Conservation (phyloP, 208 protist species). For the Plasmodiophora brassicae region DNA sequence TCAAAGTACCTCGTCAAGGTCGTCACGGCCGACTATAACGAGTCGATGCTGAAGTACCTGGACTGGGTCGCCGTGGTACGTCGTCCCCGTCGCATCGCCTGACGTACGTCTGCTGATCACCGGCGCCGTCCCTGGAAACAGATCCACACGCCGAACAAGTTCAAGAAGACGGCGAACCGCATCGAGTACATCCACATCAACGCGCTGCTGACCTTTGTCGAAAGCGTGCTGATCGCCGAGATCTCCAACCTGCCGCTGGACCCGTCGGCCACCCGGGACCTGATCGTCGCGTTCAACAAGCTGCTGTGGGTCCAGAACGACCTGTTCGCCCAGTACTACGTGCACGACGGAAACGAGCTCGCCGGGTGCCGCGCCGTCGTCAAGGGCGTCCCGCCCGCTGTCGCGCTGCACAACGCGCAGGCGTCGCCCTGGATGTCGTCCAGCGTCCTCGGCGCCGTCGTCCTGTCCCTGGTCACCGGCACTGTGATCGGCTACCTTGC, state of each 20-base stretch:
- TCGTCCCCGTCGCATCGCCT: no score
- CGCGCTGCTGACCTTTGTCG: background rate
- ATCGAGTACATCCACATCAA: conserved; percentile 33
- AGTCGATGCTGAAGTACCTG: background rate
- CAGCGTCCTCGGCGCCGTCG: no score
- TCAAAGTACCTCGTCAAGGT: conserved; percentile 1
- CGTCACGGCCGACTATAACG: conserved; percentile 3
- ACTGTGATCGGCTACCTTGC: no score
- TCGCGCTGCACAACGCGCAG: no score
- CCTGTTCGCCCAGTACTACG: conserved; percentile 29
- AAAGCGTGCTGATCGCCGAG: conserved; percentile 13
- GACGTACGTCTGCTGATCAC: no score
- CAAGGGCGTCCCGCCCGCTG: background rate
- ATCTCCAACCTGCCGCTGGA: background rate
- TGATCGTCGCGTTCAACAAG: conserved; percentile 1
- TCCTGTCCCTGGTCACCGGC: no score
- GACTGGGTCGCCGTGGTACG: conserved; percentile 17
- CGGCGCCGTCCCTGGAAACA: no score
- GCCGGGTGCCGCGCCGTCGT: background rate
- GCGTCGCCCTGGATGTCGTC: no score
- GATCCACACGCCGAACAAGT: background rate
- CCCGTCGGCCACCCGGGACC: background rate
- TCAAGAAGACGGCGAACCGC: background rate
- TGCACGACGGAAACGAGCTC: background rate
- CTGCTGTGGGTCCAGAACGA: conserved; percentile 26